Evolutionary conservation across 2,329 filamentous ascomycete genomes (phyloP).

Genomic region (Clarireedia homoeocarpa): DNA sequence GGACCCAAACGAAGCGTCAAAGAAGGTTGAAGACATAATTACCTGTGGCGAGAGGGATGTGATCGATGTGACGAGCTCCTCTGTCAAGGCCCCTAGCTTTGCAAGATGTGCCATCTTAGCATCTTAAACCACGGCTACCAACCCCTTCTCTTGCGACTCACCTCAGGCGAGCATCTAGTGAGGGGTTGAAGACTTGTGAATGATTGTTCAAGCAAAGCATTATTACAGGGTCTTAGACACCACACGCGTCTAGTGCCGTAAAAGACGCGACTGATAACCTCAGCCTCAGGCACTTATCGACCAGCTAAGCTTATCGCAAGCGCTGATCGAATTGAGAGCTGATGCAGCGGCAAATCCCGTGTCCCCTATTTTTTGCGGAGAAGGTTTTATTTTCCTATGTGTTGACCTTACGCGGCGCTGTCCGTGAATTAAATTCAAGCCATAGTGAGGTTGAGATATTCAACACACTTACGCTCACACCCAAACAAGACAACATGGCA

Average conservation of each 20-base stretch:
- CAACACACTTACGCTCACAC: constrained; percentile 8
- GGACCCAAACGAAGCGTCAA: background rate
- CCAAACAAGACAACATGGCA: constrained; percentile 53
- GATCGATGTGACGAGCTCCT: constrained; percentile 62
- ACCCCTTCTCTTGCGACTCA: background rate
- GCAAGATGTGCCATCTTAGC: constrained; percentile 61
- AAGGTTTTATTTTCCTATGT: constrained; percentile 1
- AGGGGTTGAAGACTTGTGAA: too few species aligned
- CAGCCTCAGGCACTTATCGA: too few species aligned
- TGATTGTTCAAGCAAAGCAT: too few species aligned
- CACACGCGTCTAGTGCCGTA: too few species aligned
- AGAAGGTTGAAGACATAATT: constrained; percentile 17
- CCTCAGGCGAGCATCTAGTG: too few species aligned
- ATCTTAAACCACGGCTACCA: background rate
- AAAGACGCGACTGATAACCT: too few species aligned
- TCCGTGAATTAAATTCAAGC: constrained; percentile 1
- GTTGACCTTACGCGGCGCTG: constrained; percentile 9
- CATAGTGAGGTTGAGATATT: constrained; percentile 2
- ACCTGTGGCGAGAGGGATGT: constrained; percentile 48
- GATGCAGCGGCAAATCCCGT: background rate
- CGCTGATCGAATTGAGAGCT: too few species aligned
- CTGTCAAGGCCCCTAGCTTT: constrained; percentile 54
- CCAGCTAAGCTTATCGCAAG: too few species aligned
- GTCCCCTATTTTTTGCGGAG: constrained; percentile 1
- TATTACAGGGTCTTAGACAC: too few species aligned